Percentiles rank a stretch among this genome's conserved stretches.
phyloP scores from a whole-genome alignment of 2,329 filamentous ascomycete species.

The Sporothrix dimorphospora region DNA sequence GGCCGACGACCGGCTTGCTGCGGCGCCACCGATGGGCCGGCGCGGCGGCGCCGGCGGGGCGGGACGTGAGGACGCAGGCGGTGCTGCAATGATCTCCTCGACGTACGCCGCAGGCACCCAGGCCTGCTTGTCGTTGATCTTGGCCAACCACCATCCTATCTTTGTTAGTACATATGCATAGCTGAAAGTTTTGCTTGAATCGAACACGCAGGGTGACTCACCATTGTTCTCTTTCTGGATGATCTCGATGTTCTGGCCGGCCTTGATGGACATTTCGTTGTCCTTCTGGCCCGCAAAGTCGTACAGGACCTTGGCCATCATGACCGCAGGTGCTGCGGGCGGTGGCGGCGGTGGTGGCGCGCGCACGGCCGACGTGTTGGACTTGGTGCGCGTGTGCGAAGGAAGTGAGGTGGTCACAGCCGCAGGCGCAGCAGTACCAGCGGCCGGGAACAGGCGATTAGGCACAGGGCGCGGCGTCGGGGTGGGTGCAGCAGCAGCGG shows the following conservation, averaged over 20 bases:
- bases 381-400: slow-evolving; percentile 59
- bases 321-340: slow-evolving; percentile 67
- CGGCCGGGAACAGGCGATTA: slow-evolving; percentile 34
- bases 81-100: slow-evolving; percentile 71
- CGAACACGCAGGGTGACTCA: slow-evolving; percentile 43
- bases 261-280: slow-evolving; percentile 80
- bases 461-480: slow-evolving; percentile 44
- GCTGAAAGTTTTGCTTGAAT: not conserved
- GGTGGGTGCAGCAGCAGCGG: slow-evolving; percentile 52
- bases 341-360: slow-evolving; percentile 69
- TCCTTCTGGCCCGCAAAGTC: slow-evolving; percentile 84
- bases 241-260: slow-evolving; percentile 83
- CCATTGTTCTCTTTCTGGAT: slow-evolving; percentile 95
- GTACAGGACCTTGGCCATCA: slow-evolving; percentile 87
- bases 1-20: slow-evolving; percentile 66
- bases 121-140: slow-evolving; percentile 72
- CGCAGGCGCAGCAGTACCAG: slow-evolving; percentile 44
- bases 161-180: slow-evolving; percentile 3
- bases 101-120: slow-evolving; percentile 96
- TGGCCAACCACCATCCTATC: slow-evolving; percentile 97
- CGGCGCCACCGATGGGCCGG: slow-evolving; percentile 70
- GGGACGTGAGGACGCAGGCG: slow-evolving; percentile 62
- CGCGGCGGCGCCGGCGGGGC: slow-evolving; percentile 74
- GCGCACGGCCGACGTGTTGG: slow-evolving; percentile 54
- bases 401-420: slow-evolving; percentile 57